phyloP scores from a whole-genome alignment of 2,329 filamentous ascomycete genomes.

The Aspergillus caelatus region DNA sequence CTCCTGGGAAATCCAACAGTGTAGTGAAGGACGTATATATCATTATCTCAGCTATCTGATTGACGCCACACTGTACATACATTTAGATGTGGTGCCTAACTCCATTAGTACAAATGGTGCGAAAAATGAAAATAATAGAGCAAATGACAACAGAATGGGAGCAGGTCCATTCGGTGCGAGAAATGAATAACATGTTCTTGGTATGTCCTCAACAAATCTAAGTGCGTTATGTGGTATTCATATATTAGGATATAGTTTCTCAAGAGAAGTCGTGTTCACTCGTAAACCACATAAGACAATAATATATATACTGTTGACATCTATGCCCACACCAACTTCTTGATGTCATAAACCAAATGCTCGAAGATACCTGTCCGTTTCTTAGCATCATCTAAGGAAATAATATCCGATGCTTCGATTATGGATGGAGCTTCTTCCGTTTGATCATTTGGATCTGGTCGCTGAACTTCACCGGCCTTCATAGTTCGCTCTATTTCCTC shows the following conservation, averaged over 20 bases:
- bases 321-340: constrained; percentile 85
- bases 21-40: background rate
- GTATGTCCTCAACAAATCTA: background rate
- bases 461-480: constrained; percentile 49
- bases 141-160: background rate
- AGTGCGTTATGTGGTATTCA: background rate
- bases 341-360: constrained; percentile 83
- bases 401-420: constrained; percentile 69
- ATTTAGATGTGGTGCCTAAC: background rate
- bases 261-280: background rate
- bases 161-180: background rate
- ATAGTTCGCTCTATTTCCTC: constrained; percentile 74
- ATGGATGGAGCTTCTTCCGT: constrained; percentile 25
- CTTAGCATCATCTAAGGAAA: constrained; percentile 81
- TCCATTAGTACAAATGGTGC: background rate
- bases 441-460: constrained; percentile 26
- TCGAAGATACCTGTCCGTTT: constrained; percentile 84
- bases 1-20: background rate
- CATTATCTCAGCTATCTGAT: too few species aligned
- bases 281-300: background rate
- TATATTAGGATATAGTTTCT: background rate
- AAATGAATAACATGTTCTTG: background rate
- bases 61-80: background rate
- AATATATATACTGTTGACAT: background rate
- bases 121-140: background rate